Conservation (phyloP, 1,284 basidiomycete genomes). For the Phellinidium pouzarii region DNA sequence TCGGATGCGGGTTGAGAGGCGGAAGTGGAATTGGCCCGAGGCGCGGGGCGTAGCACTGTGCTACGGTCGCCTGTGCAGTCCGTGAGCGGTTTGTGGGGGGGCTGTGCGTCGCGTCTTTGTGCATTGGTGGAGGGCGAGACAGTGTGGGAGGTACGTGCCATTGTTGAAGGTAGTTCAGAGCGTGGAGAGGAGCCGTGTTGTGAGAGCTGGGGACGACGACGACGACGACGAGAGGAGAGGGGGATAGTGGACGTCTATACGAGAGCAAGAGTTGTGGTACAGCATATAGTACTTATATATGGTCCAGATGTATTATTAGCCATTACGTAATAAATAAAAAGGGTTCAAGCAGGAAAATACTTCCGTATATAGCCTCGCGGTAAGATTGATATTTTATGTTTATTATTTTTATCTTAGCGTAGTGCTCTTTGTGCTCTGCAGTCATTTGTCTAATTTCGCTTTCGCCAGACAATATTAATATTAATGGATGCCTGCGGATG, state of each 20-base stretch:
- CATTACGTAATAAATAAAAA: too few species aligned
- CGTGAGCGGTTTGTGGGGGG: constrained; percentile 8
- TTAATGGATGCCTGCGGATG: too few species aligned
- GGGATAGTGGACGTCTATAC: neutral
- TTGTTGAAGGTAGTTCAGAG: neutral
- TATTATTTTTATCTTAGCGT: too few species aligned
- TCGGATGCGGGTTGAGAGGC: neutral
- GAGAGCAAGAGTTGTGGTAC: constrained; percentile 4
- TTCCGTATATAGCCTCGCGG: too few species aligned
- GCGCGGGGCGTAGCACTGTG: constrained; percentile 6
- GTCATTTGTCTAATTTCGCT: too few species aligned
- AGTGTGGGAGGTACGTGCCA: neutral
- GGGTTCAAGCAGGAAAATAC: too few species aligned
- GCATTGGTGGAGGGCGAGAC: neutral
- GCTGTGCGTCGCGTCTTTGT: constrained; percentile 2
- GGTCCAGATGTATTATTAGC: too few species aligned
- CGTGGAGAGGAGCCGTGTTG: neutral
- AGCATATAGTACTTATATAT: too few species aligned
- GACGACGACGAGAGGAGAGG: neutral
- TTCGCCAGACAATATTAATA: too few species aligned
- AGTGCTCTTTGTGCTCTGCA: too few species aligned
- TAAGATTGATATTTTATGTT: too few species aligned
- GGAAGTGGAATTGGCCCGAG: neutral
- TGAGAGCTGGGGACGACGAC: neutral
- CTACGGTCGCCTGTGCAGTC: neutral